Base-by-base conservation (phyloP, 176 grass and related monocot species). In the Miscanthus lutarioriparius region DNA sequence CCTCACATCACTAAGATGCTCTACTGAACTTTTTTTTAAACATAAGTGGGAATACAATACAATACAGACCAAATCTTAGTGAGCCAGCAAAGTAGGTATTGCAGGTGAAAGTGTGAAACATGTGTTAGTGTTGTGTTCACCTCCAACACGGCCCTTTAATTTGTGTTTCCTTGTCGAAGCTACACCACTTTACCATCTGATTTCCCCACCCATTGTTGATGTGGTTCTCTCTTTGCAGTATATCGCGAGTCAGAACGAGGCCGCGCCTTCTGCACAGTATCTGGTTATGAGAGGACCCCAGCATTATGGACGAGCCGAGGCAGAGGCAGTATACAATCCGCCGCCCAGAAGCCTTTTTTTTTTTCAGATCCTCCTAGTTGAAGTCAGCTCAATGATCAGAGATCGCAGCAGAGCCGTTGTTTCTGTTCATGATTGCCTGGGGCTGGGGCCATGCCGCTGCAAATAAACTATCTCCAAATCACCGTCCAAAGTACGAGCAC, bases 401-500 rank as follows among this genome's bases (percentile, higher is more conserved):
- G 70, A 59, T 44, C 25, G 61, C 35, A 40, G 56, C 67, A 33
- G 35, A 15, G 75, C 19, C 77, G 41, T 84, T 76, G 6, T 70
- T 69, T n/a, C 79, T 69, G 27, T 25, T 75, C 61, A 61, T 76
- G 38, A 51, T 63, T 80, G 40, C 13, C 63, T 32, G 62, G 25
- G 25, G 61, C 0, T 61, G 16, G 70, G 38, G 35, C 25, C 74
- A 41, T 67, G 14, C 61, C 43, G 45, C 7, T 27, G 28, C 23
- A 16, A 70, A 70, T 87, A 78, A 72, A 72, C 27, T 51, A 78
- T 22, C 4, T 41, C 19, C 27, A 74, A 28, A 84, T 84, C 81
- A 80, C 87, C 87, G 87, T 72, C 87, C 87, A 80, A 80, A 72
- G 66, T 47, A 39, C 41, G 5, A 72, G 20, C 77, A 64, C 15